Base-by-base conservation (phyloP, 208 protist genomes). In the Wallacemonas rigidus region DNA sequence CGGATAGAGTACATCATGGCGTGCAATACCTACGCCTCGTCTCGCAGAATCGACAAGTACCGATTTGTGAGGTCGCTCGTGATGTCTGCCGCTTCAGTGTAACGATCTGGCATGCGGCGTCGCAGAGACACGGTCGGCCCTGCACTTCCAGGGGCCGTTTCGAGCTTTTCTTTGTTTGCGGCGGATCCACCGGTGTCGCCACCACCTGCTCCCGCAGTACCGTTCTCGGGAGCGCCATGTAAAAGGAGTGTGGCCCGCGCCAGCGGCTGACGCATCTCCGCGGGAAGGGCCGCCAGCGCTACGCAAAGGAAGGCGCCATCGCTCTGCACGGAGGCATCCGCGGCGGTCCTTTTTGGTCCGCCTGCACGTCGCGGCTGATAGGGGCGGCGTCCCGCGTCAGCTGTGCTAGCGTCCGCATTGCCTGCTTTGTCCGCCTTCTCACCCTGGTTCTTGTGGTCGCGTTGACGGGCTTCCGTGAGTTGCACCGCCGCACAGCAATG, bases 241-340 rank as follows among this genome's bases (percentile, higher is more conserved):
- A 50, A 41, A 3, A n/a, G 60, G 9, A 65, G 43, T 17, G 60
- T 65, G 40, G 60, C 60, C 7, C 60, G 36, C 12, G 43, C 26
- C 8, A 65, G 60, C 39, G 60, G 41, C n/a, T 48, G 60, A n/a
- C 9, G 17, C 69, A 69, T 58, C 43, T 67, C 72, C 11, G 72
- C 54, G 45, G 72, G 74, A 71, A 85, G 51, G 40, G 67, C n/a
- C 17, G 72, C 62, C 4, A 71, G 72, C 67, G 73, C 74, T 5
- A 73, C n/a, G 60, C 76, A 70, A 9, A 85, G 45, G 26, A 81
- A 79, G 39, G 55, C 56, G 3, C 45, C 74, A 17, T 81, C 56
- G 35, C 67, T 62, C 35, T 62, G 36, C 14, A 17, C 54, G 15
- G 56, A 12, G 26, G 11, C 72, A 36, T 71, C 38, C 8, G n/a